Conservation (phyloP, 148 eudicot genomes). For the Amaranthus palmeri region DNA sequence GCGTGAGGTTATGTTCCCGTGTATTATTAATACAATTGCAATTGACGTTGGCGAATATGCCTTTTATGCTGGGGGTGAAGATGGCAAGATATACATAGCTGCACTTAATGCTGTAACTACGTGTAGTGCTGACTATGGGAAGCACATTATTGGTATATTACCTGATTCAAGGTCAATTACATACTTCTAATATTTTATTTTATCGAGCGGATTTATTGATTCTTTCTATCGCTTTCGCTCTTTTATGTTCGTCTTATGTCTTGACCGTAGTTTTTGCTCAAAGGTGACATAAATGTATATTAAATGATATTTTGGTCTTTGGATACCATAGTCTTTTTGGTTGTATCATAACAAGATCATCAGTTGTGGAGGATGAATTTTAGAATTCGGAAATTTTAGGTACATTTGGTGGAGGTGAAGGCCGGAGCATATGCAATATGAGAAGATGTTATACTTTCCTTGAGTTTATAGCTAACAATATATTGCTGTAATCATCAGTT, state of each 20-base stretch:
- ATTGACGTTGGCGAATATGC: slow-evolving; percentile 83
- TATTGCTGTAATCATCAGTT: not conserved
- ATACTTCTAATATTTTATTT: not conserved
- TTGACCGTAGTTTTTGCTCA: not conserved
- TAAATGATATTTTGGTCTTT: too few relatives aligned
- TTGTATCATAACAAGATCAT: too few relatives aligned
- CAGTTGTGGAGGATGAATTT: too few relatives aligned
- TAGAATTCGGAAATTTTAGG: too few relatives aligned
- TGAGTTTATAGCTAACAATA: too few relatives aligned
- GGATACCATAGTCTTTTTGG: too few relatives aligned
- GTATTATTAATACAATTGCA: slow-evolving; percentile 71
- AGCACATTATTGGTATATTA: slow-evolving; percentile 67
- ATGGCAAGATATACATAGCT: slow-evolving; percentile 87
- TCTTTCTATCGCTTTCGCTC: not conserved
- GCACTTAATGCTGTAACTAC: slow-evolving; percentile 53
- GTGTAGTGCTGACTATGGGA: slow-evolving; percentile 47
- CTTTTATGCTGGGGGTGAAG: slow-evolving; percentile 92
- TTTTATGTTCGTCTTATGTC: not conserved
- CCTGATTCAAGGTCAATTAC: slow-evolving; percentile 67
- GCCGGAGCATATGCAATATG: too few relatives aligned
- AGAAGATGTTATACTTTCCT: too few relatives aligned
- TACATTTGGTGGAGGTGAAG: too few relatives aligned
- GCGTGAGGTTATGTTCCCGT: slow-evolving; percentile 67
- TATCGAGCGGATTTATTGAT: not conserved
- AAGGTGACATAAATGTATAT: too few relatives aligned